Evolutionary conservation across 345 rosid genomes (phyloP), one percentile per base, ranked within the genome.

Genomic region (Populus tremula): DNA sequence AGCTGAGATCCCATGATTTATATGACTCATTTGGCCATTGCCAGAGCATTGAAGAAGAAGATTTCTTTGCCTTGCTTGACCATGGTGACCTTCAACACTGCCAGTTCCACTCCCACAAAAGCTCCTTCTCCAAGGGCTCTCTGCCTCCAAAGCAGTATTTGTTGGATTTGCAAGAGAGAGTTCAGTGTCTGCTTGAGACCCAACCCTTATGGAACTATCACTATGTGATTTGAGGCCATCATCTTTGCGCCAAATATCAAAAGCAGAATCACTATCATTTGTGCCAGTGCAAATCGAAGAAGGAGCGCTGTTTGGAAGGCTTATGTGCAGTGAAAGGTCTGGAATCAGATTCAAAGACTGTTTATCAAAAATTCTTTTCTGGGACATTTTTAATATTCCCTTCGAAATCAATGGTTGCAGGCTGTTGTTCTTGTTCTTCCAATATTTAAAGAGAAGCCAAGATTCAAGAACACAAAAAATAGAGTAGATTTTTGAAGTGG

Each of bases 311-410:
- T 84, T 83, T 31, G 89, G 90, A 68, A 85, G 90, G 81, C 90
- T 85, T 67, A 89, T 89, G 72, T 86, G 92, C 10, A 89, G 84
- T 5, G 92, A 89, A 56, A 87, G 90, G 84, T 89, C 90, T 23
- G 90, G 92, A 79, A 81, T 76, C 77, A 47, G 83, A 81, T 81
- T 81, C 81, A 78, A 43, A 75, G 78, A 78, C 16, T 78, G 81
- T 25, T 72, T 47, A 33, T 65, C 23, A 14, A 71, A 77, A 45
- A 81, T 67, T 75, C 84, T 76, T 66, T 76, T 70, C 25, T 54
- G 63, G 61, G 74, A 77, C 88, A 86, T 84, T 69, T 45, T 74
- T 53, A 69, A n/a, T 56, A 56, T 67, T 38, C 79, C 45, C 47
- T 59, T 10, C 9, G 29, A 59, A 23, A 36, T 11, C 1, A 38